phyloP scores from a whole-genome alignment of 768 basidiomycete genomes.

The Macrolepiota fuliginosa region DNA sequence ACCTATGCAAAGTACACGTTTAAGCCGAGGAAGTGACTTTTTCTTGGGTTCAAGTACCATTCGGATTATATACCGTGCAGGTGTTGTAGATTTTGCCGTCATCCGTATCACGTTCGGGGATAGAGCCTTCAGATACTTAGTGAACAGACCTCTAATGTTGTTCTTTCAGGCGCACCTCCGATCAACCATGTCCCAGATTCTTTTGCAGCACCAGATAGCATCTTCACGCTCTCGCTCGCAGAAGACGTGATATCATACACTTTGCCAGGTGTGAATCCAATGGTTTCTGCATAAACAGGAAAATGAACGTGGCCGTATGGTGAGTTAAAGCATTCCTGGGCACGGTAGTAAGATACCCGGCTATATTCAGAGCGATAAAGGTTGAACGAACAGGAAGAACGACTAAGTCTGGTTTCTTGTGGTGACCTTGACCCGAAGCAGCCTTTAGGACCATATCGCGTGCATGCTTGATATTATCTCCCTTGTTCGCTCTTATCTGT shows the following conservation, averaged over 20 bases:
- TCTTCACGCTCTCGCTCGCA: constrained; percentile 73
- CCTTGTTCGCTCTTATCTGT: constrained; percentile 66
- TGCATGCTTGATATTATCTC: constrained; percentile 80
- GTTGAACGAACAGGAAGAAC: constrained; percentile 69
- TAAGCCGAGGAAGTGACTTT: constrained; percentile 8
- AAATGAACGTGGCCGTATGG: constrained; percentile 82
- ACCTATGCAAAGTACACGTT: constrained; percentile 40
- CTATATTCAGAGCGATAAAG: background rate
- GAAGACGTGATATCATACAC: constrained; percentile 54
- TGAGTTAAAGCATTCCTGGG: constrained; percentile 86
- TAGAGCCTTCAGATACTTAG: constrained; percentile 60
- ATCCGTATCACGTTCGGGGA: constrained; percentile 74
- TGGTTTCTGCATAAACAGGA: constrained; percentile 79
- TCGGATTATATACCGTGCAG: constrained; percentile 84
- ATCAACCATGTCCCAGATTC: constrained; percentile 84
- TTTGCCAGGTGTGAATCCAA: constrained; percentile 57
- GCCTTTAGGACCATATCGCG: constrained; percentile 77
- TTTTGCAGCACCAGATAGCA: constrained; percentile 80
- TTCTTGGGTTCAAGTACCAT: constrained; percentile 41
- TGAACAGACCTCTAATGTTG: background rate
- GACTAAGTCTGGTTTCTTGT: constrained; percentile 71
- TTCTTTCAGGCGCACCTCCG: constrained; percentile 55
- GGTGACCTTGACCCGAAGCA: constrained; percentile 38
- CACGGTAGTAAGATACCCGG: background rate
- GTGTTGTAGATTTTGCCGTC: constrained; percentile 87